phyloP scores from a whole-genome alignment of 2,329 filamentous ascomycete species.

The Exophiala sp. region DNA sequence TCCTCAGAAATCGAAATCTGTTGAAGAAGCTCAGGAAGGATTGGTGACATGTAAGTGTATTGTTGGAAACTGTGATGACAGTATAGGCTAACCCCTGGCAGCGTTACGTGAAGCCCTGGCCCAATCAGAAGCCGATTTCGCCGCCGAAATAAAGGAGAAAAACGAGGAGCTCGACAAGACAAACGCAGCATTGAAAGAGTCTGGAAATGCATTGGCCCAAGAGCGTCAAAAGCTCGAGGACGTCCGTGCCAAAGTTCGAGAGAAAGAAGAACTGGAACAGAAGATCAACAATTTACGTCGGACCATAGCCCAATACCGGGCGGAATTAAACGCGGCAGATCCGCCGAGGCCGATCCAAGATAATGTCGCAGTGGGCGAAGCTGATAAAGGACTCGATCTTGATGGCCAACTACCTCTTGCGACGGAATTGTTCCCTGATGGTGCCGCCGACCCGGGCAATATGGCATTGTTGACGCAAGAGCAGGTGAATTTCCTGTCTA shows the following conservation, averaged over 20 bases:
- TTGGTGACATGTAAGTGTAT: slow-evolving; percentile 39
- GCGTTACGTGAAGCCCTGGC: slow-evolving; percentile 78
- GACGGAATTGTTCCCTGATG: slow-evolving; percentile 35
- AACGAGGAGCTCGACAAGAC: slow-evolving; percentile 76
- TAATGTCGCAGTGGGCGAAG: slow-evolving; percentile 44
- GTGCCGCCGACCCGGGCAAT: slow-evolving; percentile 37
- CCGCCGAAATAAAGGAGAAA: slow-evolving; percentile 72
- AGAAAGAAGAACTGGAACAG: slow-evolving; percentile 58
- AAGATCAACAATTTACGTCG: slow-evolving; percentile 72
- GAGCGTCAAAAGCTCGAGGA: slow-evolving; percentile 68
- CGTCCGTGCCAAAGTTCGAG: slow-evolving; percentile 59
- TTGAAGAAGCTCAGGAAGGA: slow-evolving; percentile 43
- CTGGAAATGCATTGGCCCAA: slow-evolving; percentile 70
- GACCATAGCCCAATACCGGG: slow-evolving; percentile 65
- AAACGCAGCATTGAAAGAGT: slow-evolving; percentile 72
- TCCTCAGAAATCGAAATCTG: slow-evolving; percentile 41
- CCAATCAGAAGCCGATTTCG: slow-evolving; percentile 72
- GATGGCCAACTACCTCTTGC: slow-evolving; percentile 36
- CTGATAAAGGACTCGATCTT: slow-evolving; percentile 39
- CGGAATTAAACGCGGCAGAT: slow-evolving; percentile 42
- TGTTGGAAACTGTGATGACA: not conserved
- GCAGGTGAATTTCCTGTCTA: slow-evolving; percentile 40
- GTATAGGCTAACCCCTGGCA: slow-evolving; percentile 38
- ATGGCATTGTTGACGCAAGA: slow-evolving; percentile 35
- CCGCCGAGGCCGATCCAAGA: slow-evolving; percentile 32